These are phyloP conservation scores for Zoysia matrella DNA, from an alignment of 202 grass and related monocot species.

Conservation along the genomic window DNA sequence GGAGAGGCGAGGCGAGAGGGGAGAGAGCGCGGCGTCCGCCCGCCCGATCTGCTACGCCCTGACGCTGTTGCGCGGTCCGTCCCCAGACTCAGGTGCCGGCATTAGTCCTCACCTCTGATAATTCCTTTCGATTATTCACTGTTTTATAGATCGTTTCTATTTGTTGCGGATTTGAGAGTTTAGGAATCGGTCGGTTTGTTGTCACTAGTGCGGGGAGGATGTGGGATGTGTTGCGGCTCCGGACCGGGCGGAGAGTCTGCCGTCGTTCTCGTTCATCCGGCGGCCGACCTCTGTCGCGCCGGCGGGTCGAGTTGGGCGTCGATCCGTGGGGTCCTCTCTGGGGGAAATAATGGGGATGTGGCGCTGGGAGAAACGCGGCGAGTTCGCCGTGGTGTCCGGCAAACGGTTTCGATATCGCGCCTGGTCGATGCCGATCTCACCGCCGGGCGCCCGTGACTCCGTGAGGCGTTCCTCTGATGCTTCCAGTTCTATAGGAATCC, in stretches of 20 bases:
- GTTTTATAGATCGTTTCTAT: slow-evolving; percentile 33
- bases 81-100: slow-evolving; percentile 40
- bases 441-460: background rate
- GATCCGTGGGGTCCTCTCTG: background rate
- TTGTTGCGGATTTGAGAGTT: background rate
- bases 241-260: background rate
- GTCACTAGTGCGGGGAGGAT: background rate
- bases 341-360: background rate
- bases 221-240: background rate
- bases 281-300: background rate
- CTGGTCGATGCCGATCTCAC: slow-evolving; percentile 2
- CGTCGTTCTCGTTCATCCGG: background rate
- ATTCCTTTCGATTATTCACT: background rate
- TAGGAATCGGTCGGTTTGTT: background rate
- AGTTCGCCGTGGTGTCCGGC: too few species aligned
- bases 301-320: background rate
- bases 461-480: background rate
- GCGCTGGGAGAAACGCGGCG: background rate
- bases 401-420: too few species aligned
- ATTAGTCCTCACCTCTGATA: background rate
- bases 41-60: slow-evolving; percentile 33
- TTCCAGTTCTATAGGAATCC: too few species aligned
- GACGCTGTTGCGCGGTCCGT: background rate
- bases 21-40: slow-evolving; percentile 2
- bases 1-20: background rate